These are phyloP conservation scores for Tuber indicum DNA, from an alignment of 495 filamentous ascomycete species.

Conservation along the genomic window DNA sequence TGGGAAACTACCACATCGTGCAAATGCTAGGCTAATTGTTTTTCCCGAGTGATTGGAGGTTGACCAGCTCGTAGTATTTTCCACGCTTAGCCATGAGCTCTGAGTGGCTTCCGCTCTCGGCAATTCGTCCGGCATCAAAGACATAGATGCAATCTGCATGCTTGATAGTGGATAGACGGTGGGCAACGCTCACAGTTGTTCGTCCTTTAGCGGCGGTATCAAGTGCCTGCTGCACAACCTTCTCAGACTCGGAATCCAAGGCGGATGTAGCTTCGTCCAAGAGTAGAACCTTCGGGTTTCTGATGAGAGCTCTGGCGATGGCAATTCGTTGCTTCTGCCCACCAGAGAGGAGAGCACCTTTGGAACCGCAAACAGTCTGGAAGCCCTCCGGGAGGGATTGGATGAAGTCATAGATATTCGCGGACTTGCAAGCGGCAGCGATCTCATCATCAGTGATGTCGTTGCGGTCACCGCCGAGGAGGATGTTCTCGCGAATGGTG, in stretches of 20 bases:
- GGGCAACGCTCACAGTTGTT: slow-evolving; percentile 73
- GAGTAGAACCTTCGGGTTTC: slow-evolving; percentile 63
- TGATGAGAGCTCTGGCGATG: slow-evolving; percentile 63
- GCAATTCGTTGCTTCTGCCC: slow-evolving; percentile 81
- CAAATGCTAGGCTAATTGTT: slow-evolving; percentile 30
- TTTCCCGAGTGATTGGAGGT: slow-evolving; percentile 71
- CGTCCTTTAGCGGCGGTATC: slow-evolving; percentile 66
- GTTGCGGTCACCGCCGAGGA: slow-evolving; percentile 58
- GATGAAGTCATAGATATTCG: slow-evolving; percentile 91
- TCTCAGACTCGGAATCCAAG: slow-evolving; percentile 74
- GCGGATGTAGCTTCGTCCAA: slow-evolving; percentile 80
- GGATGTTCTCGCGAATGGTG: slow-evolving; percentile 73
- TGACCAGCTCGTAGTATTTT: slow-evolving; percentile 69
- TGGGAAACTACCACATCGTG: background rate
- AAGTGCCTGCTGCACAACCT: slow-evolving; percentile 73
- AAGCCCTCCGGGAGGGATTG: slow-evolving; percentile 58
- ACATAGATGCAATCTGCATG: slow-evolving; percentile 81
- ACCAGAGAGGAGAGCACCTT: slow-evolving; percentile 70
- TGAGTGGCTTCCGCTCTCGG: slow-evolving; percentile 65
- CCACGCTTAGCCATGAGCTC: slow-evolving; percentile 61
- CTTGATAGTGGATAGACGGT: slow-evolving; percentile 71
- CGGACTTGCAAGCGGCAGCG: slow-evolving; percentile 70
- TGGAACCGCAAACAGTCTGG: slow-evolving; percentile 66
- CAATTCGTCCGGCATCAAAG: slow-evolving; percentile 66
- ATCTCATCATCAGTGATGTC: slow-evolving; percentile 63